phyloP scores from a whole-genome alignment of 148 eudicot genomes.

The Fagopyrum homotropicum region DNA sequence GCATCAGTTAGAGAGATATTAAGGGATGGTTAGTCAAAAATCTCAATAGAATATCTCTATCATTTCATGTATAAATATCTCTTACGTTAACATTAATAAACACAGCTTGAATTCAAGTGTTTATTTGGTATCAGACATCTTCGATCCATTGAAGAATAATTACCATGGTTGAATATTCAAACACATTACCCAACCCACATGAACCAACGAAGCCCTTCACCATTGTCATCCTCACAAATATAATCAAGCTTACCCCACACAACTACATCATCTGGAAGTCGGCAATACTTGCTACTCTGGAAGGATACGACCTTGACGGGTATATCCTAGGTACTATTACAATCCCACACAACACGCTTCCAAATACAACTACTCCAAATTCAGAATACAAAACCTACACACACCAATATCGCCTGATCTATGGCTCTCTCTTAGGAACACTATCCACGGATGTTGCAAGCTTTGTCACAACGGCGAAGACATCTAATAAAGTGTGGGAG shows the following conservation, averaged over 20 bases:
- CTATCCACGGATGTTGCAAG: background rate
- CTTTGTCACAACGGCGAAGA: background rate
- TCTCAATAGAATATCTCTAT: too few species aligned
- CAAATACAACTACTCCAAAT: background rate
- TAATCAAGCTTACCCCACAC: too few species aligned
- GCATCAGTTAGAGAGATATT: too few species aligned
- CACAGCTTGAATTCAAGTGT: too few species aligned
- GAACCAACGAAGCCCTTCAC: background rate
- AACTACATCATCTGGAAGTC: background rate
- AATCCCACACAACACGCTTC: background rate
- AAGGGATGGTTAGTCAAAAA: too few species aligned
- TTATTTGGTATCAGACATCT: too few species aligned
- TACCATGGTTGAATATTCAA: background rate
- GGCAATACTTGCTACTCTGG: background rate
- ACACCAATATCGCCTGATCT: background rate
- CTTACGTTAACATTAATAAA: too few species aligned
- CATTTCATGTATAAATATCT: too few species aligned
- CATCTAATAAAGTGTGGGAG: background rate
- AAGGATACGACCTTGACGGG: background rate
- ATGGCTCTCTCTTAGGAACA: constrained; percentile 8
- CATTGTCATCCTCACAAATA: background rate
- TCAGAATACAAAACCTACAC: background rate
- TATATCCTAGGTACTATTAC: background rate
- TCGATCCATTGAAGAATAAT: background rate
- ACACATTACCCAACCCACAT: background rate